Base-by-base conservation (phyloP, 352 stramenopile species). In the Phytophthora melonis region DNA sequence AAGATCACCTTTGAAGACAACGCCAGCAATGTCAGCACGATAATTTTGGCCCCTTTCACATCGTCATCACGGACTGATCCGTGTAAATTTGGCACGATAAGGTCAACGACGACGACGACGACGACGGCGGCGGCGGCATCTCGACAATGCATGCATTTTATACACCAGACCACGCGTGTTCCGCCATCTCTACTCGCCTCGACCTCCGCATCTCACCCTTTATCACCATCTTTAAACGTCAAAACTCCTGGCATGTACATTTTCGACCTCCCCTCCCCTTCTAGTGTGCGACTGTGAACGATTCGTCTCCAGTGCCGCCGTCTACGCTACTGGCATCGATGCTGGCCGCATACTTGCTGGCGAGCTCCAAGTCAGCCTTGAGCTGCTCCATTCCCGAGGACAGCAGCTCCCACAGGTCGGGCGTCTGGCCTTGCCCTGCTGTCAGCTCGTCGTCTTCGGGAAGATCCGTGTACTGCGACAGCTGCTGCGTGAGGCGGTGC, bases 361-460 rank as follows among this genome's bases (percentile, higher is more conserved):
- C 88, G 55, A 97, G 79, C 73, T 97, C 88, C 57, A 97, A 56
- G 57, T 97, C 90, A 21, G 88, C 87, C 78, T 97, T 95, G 13
- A 97, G 81, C 77, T 97, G 90, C 70, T 97, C 90, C 90, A 97
- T 95, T n/a, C 90, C 90, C 1, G 84, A 93, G 16, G 87, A 93
- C 39, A 97, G 63, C 52, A 97, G 66, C 64, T 97, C 88, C 90
- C 90, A 97, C 25, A 97, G 70, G 69, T 97, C 89, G 0, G 90
- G 90, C 14, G 87, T 78, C 45, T 86, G 80, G 27, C 74, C 87
- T 47, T 93, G 82, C 11, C 76, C 79, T 18, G 82, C 72, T 27
- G 88, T 71, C 39, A 93, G 58, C 53, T 81, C 72, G 53, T 94
- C 89, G 27, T 94, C 88, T 25, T 90, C 85, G 1, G 84, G 84